phyloP scores from a whole-genome alignment of 2,329 filamentous ascomycete genomes.

The Aspergillus quadricinctus region DNA sequence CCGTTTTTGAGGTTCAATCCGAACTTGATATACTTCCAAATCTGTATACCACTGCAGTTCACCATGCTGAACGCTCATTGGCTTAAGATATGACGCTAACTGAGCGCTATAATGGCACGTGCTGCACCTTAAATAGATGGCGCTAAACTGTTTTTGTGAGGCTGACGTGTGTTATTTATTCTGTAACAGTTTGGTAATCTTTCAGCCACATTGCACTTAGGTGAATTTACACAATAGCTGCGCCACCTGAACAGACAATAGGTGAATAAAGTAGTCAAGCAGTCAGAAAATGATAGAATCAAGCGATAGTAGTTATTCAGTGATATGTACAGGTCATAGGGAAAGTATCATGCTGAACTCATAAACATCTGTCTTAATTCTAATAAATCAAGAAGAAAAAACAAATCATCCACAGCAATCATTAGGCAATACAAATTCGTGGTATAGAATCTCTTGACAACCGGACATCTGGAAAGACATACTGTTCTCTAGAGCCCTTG shows the following conservation, averaged over 20 bases:
- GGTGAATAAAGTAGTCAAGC: not conserved
- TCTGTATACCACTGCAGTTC: not conserved
- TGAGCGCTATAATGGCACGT: not conserved
- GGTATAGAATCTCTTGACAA: slow-evolving; percentile 12
- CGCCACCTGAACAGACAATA: not conserved
- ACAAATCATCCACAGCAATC: slow-evolving; percentile 14
- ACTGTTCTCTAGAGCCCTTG: slow-evolving; percentile 3
- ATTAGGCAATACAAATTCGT: slow-evolving; percentile 24
- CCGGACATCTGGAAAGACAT: slow-evolving; percentile 12
- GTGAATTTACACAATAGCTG: not conserved
- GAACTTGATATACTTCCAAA: not conserved
- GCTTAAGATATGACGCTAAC: not conserved
- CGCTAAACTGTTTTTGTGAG: not conserved
- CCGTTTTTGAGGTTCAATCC: not conserved
- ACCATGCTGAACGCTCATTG: not conserved
- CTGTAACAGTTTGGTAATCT: not conserved
- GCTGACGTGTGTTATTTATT: not conserved
- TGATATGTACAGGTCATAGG: not conserved
- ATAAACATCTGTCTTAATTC: slow-evolving; percentile 8
- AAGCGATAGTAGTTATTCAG: not conserved
- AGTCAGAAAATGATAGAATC: not conserved
- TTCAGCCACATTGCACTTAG: not conserved
- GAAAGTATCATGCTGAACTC: not conserved
- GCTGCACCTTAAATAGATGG: not conserved
- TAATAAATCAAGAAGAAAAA: slow-evolving; percentile 5